Percentiles rank a stretch among this genome's conserved stretches.
These are phyloP conservation scores for Phaseolus lunatus DNA, from an alignment of 306 rosid genomes.

Conservation along the genomic window DNA sequence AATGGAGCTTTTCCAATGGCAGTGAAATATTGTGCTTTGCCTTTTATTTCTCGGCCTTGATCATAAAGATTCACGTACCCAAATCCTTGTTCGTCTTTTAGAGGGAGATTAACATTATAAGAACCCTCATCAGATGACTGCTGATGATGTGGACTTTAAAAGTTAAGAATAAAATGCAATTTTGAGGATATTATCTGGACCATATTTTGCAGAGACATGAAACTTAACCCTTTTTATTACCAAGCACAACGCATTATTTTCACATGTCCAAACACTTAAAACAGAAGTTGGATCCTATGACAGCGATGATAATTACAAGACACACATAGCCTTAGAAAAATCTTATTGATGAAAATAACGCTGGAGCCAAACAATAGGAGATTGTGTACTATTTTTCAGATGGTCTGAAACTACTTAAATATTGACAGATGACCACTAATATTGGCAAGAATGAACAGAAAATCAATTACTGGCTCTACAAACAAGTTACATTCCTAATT, in stretches of 20 bases:
- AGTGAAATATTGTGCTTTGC: neutral
- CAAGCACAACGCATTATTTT: neutral
- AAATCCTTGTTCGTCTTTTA: neutral
- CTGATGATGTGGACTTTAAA: neutral
- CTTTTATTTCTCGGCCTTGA: neutral
- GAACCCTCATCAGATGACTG: neutral
- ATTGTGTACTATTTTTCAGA: neutral
- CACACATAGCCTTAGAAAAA: neutral
- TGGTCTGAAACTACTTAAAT: conserved; percentile 19
- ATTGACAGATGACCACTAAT: neutral
- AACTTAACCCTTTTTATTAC: neutral
- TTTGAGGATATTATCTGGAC: neutral
- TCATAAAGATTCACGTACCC: neutral
- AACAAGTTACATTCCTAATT: conserved; percentile 6
- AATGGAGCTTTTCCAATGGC: too few relatives aligned
- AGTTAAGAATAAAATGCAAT: neutral
- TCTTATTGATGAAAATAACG: neutral
- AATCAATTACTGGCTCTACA: conserved; percentile 16
- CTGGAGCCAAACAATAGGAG: neutral
- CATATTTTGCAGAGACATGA: neutral
- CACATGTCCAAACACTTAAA: neutral
- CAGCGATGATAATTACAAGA: neutral
- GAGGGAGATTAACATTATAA: neutral
- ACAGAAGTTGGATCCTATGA: neutral
- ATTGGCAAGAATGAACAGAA: conserved; percentile 34